Conservation (phyloP, 2,329 filamentous ascomycete species). For the Paraconiothyrium brasiliense region DNA sequence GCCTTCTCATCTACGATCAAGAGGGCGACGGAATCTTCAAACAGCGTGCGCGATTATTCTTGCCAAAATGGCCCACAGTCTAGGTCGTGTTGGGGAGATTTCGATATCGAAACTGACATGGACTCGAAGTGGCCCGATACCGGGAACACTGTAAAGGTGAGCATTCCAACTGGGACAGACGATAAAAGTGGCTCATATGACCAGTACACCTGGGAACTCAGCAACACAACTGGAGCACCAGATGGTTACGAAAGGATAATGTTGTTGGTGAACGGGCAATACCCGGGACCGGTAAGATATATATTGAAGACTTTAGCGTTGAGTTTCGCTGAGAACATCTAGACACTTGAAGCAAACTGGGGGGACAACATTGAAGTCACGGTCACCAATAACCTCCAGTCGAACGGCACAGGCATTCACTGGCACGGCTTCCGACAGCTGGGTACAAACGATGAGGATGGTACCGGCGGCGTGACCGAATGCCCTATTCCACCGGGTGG, state of each 20-base stretch:
- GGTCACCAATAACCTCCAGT: conserved; percentile 46
- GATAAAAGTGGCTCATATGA: conserved; percentile 8
- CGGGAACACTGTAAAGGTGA: conserved; percentile 48
- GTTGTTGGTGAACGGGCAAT: conserved; percentile 57
- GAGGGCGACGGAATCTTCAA: conserved; percentile 16
- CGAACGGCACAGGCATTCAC: conserved; percentile 62
- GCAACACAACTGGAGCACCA: conserved; percentile 55
- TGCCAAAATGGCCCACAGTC: conserved; percentile 45
- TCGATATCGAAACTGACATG: conserved; percentile 56
- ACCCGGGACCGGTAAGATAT: conserved; percentile 54
- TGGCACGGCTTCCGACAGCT: conserved; percentile 62
- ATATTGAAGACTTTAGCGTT: neutral
- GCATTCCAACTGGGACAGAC: neutral
- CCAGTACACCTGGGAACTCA: conserved; percentile 57
- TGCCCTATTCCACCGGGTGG: conserved; percentile 72
- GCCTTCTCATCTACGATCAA: conserved; percentile 16
- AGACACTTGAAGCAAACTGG: conserved; percentile 55
- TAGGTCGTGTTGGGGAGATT: conserved; percentile 47
- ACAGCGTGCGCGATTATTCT: conserved; percentile 12
- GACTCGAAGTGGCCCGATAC: conserved; percentile 54
- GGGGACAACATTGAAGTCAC: conserved; percentile 52
- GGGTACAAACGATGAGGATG: conserved; percentile 54
- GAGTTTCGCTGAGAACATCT: conserved; percentile 29
- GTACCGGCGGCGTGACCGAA: conserved; percentile 64
- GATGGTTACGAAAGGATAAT: conserved; percentile 56